These are phyloP conservation scores for Quercus variabilis DNA, from an alignment of 306 rosid species.

Conservation along the genomic window DNA sequence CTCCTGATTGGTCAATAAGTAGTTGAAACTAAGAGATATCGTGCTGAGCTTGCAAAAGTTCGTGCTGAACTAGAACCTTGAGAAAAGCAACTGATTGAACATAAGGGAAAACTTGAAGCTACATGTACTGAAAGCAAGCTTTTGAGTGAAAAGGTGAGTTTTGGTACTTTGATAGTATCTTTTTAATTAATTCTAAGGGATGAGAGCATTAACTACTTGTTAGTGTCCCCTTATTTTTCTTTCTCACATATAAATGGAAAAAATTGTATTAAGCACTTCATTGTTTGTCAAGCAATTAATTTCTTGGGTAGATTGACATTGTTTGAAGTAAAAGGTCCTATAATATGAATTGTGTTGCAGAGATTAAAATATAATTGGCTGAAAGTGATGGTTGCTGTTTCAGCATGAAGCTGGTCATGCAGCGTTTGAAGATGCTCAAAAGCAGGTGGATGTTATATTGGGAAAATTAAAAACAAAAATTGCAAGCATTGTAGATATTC, in stretches of 20 bases:
- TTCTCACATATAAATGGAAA: background rate
- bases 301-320: background rate
- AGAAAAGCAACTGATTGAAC: slow-evolving; percentile 85
- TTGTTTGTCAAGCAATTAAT: background rate
- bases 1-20: background rate
- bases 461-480: slow-evolving; percentile 46
- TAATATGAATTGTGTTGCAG: background rate
- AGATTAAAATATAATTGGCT: slow-evolving; percentile 13
- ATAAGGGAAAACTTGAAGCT: slow-evolving; percentile 87
- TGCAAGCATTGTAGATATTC: slow-evolving; percentile 44
- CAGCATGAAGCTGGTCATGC: slow-evolving; percentile 83
- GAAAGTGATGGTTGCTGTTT: slow-evolving; percentile 17
- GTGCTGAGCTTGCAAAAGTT: slow-evolving; percentile 72
- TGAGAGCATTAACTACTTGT: background rate
- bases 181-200: background rate
- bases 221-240: background rate
- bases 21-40: slow-evolving; percentile 78
- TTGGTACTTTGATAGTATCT: slow-evolving; percentile 2
- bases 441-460: slow-evolving; percentile 57
- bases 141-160: slow-evolving; percentile 70
- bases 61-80: slow-evolving; percentile 90
- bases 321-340: background rate
- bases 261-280: background rate
- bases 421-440: slow-evolving; percentile 69
- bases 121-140: slow-evolving; percentile 67